Evolutionary conservation across 106 monocot genomes (phyloP).

Genomic region (Apostasia ramifera): DNA sequence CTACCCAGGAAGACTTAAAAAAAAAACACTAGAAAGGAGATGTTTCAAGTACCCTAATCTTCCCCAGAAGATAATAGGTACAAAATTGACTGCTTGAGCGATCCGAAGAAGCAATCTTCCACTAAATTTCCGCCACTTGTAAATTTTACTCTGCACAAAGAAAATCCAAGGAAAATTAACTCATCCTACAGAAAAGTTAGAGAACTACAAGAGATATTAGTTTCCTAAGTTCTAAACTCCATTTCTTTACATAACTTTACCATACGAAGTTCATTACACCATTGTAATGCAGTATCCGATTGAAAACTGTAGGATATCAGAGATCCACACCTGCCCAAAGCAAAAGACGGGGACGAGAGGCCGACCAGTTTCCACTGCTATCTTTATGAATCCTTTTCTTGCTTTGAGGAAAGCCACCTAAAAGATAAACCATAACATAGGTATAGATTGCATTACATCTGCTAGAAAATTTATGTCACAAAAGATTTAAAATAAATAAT

Average conservation of each 20-base stretch:
- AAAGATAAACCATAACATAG: not conserved
- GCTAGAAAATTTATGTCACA: too few relatives aligned
- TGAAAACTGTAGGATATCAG: not conserved
- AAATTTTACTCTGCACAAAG: constrained; percentile 27
- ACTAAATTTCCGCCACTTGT: constrained; percentile 43
- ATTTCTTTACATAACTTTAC: too few relatives aligned
- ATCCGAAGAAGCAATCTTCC: constrained; percentile 27
- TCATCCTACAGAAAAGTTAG: not conserved
- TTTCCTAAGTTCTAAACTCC: too few relatives aligned
- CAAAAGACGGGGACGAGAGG: constrained; percentile 70
- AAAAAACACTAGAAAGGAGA: not conserved
- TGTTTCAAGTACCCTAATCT: constrained; percentile 25
- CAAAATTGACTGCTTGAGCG: constrained; percentile 35
- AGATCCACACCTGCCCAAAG: constrained; percentile 52
- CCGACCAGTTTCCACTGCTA: constrained; percentile 78
- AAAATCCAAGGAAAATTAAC: not conserved
- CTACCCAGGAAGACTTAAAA: not conserved
- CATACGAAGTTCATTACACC: too few relatives aligned
- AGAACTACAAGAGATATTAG: too few relatives aligned
- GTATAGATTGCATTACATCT: too few relatives aligned
- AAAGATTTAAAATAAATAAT: too few relatives aligned
- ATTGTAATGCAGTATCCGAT: too few relatives aligned
- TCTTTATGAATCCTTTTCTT: constrained; percentile 84
- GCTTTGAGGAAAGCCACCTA: constrained; percentile 64
- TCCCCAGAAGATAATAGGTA: constrained; percentile 46